Conservation (phyloP, 1,139 yeast genomes). For the Debaryomyces singareniensis region DNA sequence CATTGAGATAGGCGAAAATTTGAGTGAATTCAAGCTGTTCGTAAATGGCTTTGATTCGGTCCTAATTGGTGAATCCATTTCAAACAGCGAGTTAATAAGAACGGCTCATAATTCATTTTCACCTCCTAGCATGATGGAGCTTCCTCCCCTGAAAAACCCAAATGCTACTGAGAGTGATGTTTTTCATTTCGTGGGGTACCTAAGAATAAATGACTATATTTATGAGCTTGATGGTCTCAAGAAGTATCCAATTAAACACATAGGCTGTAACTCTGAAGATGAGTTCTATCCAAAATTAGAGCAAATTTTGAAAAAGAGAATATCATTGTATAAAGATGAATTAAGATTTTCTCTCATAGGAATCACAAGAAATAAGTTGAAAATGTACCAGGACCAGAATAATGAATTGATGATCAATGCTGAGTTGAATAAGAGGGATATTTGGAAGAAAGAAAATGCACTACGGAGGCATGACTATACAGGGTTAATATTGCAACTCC, state of each 20-base stretch:
- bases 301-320: slow-evolving; percentile 38
- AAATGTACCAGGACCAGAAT: slow-evolving; percentile 26
- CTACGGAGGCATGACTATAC: slow-evolving; percentile 53
- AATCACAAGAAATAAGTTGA: slow-evolving; percentile 46
- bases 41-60: slow-evolving; percentile 51
- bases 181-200: slow-evolving; percentile 59
- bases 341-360: slow-evolving; percentile 57
- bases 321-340: slow-evolving; percentile 43
- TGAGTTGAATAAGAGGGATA: slow-evolving; percentile 30
- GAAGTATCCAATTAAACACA: slow-evolving; percentile 53
- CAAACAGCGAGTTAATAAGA: slow-evolving; percentile 56
- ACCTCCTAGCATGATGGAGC: slow-evolving; percentile 43
- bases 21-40: slow-evolving; percentile 45
- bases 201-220: slow-evolving; percentile 39
- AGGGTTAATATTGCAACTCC: slow-evolving; percentile 44
- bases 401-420: slow-evolving; percentile 24
- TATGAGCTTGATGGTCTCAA: slow-evolving; percentile 66
- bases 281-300: slow-evolving; percentile 42
- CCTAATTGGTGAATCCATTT: slow-evolving; percentile 57
- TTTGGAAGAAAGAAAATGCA: slow-evolving; percentile 35
- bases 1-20: slow-evolving; percentile 44
- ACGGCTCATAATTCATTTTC: slow-evolving; percentile 61
- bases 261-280: slow-evolving; percentile 27
- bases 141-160: slow-evolving; percentile 16
- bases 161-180: slow-evolving; percentile 47